Evolutionary conservation across 805 yeast genomes (phyloP).

Genomic region (Candida michaelii): DNA sequence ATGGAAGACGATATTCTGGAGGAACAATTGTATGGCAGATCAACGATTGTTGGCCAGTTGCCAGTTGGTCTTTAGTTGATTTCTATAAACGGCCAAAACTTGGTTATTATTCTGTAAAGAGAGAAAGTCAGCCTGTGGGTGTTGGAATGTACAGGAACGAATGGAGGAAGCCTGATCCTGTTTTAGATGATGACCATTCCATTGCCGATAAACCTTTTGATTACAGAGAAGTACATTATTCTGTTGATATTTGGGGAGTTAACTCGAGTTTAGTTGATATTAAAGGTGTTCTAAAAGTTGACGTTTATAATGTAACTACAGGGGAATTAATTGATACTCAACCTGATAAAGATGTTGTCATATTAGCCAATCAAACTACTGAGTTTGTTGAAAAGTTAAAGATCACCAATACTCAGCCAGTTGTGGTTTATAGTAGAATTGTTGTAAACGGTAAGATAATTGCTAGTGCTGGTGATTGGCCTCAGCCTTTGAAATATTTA

Average conservation of each 20-base stretch:
- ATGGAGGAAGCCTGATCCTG: constrained; percentile 8
- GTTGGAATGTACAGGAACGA: constrained; percentile 35
- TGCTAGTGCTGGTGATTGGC: constrained; percentile 46
- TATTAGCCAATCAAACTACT: constrained; percentile 30
- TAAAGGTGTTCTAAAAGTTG: constrained; percentile 24
- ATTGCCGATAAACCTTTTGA: constrained; percentile 23
- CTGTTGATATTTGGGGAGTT: constrained; percentile 44
- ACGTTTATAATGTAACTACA: constrained; percentile 27
- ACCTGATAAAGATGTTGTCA: constrained; percentile 14
- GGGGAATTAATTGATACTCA: constrained; percentile 27
- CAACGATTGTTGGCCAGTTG: constrained; percentile 54
- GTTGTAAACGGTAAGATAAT: constrained; percentile 17
- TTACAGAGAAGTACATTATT: constrained; percentile 22
- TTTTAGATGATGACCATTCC: constrained; percentile 6
- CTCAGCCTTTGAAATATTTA: constrained; percentile 47
- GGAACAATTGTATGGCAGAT: constrained; percentile 57
- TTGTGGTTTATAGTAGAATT: constrained; percentile 19
- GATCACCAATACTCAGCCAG: constrained; percentile 15
- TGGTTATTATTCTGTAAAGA: constrained; percentile 47
- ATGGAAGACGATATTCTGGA: constrained; percentile 28
- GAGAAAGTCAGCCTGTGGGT: constrained; percentile 36
- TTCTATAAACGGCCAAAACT: constrained; percentile 43
- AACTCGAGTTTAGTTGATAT: constrained; percentile 25
- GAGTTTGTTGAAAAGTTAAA: constrained; percentile 22
- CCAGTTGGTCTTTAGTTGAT: constrained; percentile 52